Evolutionary conservation across 2,329 filamentous ascomycete species (phyloP), one percentile per base, ranked within the genome.

Genomic region (Cordyceps sp.): DNA sequence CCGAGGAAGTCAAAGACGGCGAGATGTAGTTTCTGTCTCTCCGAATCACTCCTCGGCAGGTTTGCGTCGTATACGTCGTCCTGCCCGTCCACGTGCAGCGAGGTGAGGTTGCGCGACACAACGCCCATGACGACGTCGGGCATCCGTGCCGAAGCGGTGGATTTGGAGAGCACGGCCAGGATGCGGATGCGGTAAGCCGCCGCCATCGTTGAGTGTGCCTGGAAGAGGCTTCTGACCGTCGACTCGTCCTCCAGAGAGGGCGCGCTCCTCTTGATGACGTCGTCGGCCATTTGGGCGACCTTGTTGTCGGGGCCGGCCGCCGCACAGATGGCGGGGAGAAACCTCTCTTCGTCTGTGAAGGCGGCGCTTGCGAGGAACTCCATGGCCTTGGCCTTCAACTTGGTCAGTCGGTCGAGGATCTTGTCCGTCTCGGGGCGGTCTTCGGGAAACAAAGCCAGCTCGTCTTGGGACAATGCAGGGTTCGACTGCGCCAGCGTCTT

Each of bases 1-100:
- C 83, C 81, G 34, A 93, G 71, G 43, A 88, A 93, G 25, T 78
- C 72, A 45, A 96, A 90, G 4, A 93, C 66, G 1, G 86, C 82
- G 29, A 74, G 77, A 41, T 85, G 73, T 9, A 94, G 66, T 49
- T 90, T 92, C 2, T 73, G 69, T 2, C 73, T 73, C 52, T 93
- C 85, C 7, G 88, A 62, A 0, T 76, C 74, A 21, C 66, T 68
- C 9, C 63, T 61, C 3, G 42, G 55, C 35, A n/a, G n/a, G n/a
- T n/a, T n/a, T n/a, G n/a, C n/a, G n/a, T n/a, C n/a, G n/a, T n/a
- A n/a, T n/a, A n/a, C n/a, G n/a, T n/a, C n/a, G n/a, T n/a, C n/a
- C n/a, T n/a, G n/a, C n/a, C n/a, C n/a, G n/a, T n/a, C n/a, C n/a
- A n/a, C n/a, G n/a, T n/a, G n/a, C n/a, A n/a, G 37, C 33, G 2